Base-by-base conservation (phyloP, 805 yeast species). In the Pichia paraexigua region DNA sequence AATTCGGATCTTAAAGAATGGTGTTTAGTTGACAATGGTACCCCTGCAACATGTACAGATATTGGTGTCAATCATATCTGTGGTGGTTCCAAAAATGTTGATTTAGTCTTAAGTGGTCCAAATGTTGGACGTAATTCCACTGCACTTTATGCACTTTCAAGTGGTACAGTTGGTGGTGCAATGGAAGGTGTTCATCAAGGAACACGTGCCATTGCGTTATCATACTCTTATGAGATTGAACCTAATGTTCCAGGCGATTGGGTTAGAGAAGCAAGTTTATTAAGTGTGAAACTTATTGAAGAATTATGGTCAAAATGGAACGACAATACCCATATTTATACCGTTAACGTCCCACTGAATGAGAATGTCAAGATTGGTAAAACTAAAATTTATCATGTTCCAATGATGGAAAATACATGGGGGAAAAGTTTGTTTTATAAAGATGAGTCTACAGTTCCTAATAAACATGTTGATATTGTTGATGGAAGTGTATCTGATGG, bases 121-220 rank as follows among this genome's bases (percentile, higher is more conserved):
- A 94, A 94, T 64, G 92, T 85, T 58, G 99, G 99, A 22, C 80
- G 96, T 63, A 94, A 94, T 67, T 83, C 96, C 2, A 81, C 92
- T 24, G 89, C 95, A 7, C 78, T 92, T 44, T 94, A 90, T 66
- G 86, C 90, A 50, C 76, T 94, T 60, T 82, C 97, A 5, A 84
- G 95, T 58, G 99, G 99, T 15, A 94, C 99, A 2, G 84, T 94
- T 18, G 99, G 99, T 25, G 98, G 96, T 4, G 94, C 97, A 1
- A 79, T 91, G 89, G 99, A 94, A 69, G 95, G 91, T 1, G 87
- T 85, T 2, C 78, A 91, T 42, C 79, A 76, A 51, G 84, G 83
- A 0, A 79, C 81, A 30, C 82, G 75, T 57, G 72, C 96, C 6
- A 75, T 94, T 56, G 97, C 96, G 2, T 61, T 94, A 35, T 86